phyloP scores from a whole-genome alignment of 306 rosid species.

The Alnus rubra region DNA sequence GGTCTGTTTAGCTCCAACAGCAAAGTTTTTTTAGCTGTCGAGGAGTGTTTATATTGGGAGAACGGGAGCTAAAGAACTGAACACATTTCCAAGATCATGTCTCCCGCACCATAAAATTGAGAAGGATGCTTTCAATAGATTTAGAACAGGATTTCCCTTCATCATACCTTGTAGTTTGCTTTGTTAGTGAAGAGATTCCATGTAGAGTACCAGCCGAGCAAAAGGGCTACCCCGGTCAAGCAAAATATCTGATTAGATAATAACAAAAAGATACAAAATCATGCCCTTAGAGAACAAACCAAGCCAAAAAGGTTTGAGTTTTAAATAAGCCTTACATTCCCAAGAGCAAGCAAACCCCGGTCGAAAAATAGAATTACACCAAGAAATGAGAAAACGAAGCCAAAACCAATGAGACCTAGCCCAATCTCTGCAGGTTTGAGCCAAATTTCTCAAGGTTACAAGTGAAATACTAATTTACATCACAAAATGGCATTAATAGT shows the following conservation, averaged over 20 bases:
- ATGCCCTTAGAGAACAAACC: not conserved
- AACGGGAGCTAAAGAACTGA: not conserved
- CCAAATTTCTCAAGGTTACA: conserved; percentile 25
- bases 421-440: conserved; percentile 68
- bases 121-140: not conserved
- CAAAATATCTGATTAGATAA: conserved; percentile 65
- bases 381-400: conserved; percentile 71
- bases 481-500: not conserved
- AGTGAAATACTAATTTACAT: not conserved
- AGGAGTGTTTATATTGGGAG: not conserved
- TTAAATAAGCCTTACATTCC: conserved; percentile 58
- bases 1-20: not conserved
- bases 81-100: too few relatives aligned
- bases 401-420: conserved; percentile 87
- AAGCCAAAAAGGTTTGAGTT: conserved; percentile 14
- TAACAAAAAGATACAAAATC: not conserved
- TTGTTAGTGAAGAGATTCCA: conserved; percentile 68
- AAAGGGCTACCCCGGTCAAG: conserved; percentile 75
- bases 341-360: conserved; percentile 88
- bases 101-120: not conserved
- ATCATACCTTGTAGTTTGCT: conserved; percentile 71
- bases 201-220: conserved; percentile 82
- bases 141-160: not conserved
- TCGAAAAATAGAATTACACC: conserved; percentile 83
- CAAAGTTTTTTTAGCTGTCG: not conserved